These are phyloP conservation scores for Yarrowia sp. DNA, from an alignment of 805 yeast species.

Conservation along the genomic window DNA sequence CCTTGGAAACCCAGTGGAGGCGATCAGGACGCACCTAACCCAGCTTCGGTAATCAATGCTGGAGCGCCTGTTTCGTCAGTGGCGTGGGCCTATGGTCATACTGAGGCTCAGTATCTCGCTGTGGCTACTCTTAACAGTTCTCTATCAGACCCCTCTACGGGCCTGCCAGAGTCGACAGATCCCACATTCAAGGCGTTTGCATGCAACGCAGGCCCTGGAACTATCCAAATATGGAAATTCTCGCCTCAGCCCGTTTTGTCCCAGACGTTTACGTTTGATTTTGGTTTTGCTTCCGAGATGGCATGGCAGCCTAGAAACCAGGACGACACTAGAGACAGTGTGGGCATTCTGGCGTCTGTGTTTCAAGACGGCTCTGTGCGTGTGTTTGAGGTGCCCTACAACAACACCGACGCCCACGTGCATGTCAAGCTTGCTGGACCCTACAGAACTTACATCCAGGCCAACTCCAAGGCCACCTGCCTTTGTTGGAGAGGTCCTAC, in stretches of 20 bases:
- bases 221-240: conserved; percentile 33
- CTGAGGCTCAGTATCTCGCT: conserved; percentile 48
- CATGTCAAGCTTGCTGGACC: conserved; percentile 26
- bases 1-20: conserved; percentile 13
- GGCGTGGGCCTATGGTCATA: conserved; percentile 47
- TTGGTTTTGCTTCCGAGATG: conserved; percentile 35
- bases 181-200: conserved; percentile 27
- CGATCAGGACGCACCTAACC: conserved; percentile 33
- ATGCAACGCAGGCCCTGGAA: conserved; percentile 29
- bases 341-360: conserved; percentile 44
- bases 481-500: conserved; percentile 49
- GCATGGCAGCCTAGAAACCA: conserved; percentile 38
- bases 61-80: conserved; percentile 55
- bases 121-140: conserved; percentile 47
- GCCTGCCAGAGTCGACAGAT: conserved; percentile 40
- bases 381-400: conserved; percentile 43
- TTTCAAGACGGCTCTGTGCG: conserved; percentile 60
- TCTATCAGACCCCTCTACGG: conserved; percentile 36
- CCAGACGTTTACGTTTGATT: conserved; percentile 37
- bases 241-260: conserved; percentile 29
- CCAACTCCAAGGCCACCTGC: conserved; percentile 43
- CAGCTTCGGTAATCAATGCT: conserved; percentile 46
- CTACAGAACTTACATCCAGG: conserved; percentile 27
- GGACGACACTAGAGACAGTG: neutral
- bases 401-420: neutral